These are phyloP conservation scores for Kitagawia praeruptora DNA, from an alignment of 129 eudicot species.

Conservation along the genomic window DNA sequence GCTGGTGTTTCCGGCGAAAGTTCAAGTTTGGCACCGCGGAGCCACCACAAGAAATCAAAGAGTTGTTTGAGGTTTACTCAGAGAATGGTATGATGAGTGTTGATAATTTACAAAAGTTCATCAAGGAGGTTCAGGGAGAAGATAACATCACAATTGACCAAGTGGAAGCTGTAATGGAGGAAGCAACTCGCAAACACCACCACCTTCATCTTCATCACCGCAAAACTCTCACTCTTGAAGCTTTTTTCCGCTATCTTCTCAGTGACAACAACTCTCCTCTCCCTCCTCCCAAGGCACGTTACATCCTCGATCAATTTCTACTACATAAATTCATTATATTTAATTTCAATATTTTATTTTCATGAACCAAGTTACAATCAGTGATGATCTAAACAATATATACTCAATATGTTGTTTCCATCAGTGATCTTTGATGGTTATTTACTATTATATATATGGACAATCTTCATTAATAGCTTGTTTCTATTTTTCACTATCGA, in stretches of 20 bases:
- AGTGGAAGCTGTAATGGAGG: constrained; percentile 40
- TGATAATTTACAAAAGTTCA: constrained; percentile 47
- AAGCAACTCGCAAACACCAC: constrained; percentile 27
- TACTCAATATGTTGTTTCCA: too few species aligned
- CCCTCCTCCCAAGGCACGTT: constrained; percentile 40
- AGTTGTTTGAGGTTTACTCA: constrained; percentile 48
- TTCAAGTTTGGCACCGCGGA: constrained; percentile 46
- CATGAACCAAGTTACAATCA: too few species aligned
- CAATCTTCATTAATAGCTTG: too few species aligned
- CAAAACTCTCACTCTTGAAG: constrained; percentile 36
- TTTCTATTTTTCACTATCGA: too few species aligned
- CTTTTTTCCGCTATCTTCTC: constrained; percentile 52
- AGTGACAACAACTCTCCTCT: constrained; percentile 57
- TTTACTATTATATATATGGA: too few species aligned
- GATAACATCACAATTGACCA: constrained; percentile 33
- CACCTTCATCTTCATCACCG: constrained; percentile 37
- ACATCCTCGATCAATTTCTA: too few species aligned
- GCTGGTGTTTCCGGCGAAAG: constrained; percentile 57
- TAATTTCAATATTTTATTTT: too few species aligned
- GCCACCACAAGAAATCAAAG: constrained; percentile 53
- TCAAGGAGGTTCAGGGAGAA: constrained; percentile 58
- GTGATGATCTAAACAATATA: too few species aligned
- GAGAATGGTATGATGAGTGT: constrained; percentile 58
- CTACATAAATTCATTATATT: too few species aligned
- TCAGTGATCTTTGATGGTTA: too few species aligned